Conservation (phyloP, 2,329 filamentous ascomycete species). For the Sarocladium kiliense region DNA sequence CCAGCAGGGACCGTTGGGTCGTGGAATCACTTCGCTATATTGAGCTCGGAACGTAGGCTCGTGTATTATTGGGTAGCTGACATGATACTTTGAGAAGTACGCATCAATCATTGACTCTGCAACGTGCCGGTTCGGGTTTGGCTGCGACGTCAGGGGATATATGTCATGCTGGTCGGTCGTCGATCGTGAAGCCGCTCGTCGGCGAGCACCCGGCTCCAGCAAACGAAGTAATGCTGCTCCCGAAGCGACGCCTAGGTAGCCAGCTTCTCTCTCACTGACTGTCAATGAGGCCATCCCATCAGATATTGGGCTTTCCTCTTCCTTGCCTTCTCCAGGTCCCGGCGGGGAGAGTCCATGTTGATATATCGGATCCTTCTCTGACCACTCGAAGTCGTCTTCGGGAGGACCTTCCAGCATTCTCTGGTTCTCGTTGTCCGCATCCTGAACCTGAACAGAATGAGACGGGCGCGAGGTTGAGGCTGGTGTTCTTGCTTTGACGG, state of each 20-base stretch:
- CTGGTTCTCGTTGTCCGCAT: slow-evolving; percentile 14
- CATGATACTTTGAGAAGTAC: slow-evolving; percentile 39
- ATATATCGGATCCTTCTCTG: slow-evolving; percentile 24
- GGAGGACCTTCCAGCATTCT: slow-evolving; percentile 26
- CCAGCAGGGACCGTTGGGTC: slow-evolving; percentile 25
- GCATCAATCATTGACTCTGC: slow-evolving; percentile 30
- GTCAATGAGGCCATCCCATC: slow-evolving; percentile 33
- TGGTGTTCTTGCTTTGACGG: neutral
- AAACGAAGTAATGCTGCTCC: slow-evolving; percentile 37
- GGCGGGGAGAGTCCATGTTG: slow-evolving; percentile 20
- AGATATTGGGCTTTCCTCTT: slow-evolving; percentile 23
- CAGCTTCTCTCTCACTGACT: slow-evolving; percentile 30
- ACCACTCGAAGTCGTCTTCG: slow-evolving; percentile 32
- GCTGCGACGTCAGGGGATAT: slow-evolving; percentile 19
- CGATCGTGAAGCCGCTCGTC: slow-evolving; percentile 17
- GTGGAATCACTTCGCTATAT: slow-evolving; percentile 26
- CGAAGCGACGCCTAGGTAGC: slow-evolving; percentile 40
- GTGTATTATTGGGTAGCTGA: slow-evolving; percentile 40
- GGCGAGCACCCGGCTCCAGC: slow-evolving; percentile 24
- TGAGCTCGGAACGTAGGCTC: slow-evolving; percentile 38
- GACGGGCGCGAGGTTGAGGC: neutral
- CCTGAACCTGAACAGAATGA: neutral
- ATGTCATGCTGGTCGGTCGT: slow-evolving; percentile 9
- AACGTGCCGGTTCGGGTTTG: slow-evolving; percentile 27
- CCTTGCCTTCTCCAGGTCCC: slow-evolving; percentile 14